phyloP scores from a whole-genome alignment of 2,329 filamentous ascomycete genomes.

The Phaeosphaeriaceae sp. region DNA sequence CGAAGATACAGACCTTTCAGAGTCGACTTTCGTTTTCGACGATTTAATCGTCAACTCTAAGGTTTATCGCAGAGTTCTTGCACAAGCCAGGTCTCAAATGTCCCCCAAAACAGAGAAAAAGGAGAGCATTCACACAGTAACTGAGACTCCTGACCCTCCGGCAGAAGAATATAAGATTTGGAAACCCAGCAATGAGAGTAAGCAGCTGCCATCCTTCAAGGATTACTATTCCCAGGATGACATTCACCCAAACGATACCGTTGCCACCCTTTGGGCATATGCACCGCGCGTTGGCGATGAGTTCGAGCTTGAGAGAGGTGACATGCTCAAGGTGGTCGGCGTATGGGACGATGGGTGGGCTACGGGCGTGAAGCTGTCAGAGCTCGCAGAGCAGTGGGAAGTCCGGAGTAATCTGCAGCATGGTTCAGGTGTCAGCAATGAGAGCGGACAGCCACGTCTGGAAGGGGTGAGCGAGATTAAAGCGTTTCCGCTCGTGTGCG shows the following conservation, averaged over 20 bases:
- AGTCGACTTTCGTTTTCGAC: background rate
- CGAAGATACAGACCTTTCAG: background rate
- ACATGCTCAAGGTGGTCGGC: slow-evolving; percentile 97
- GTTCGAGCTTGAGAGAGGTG: slow-evolving; percentile 89
- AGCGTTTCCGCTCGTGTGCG: slow-evolving; percentile 95
- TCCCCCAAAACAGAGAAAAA: no score
- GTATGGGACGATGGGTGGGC: slow-evolving; percentile 99
- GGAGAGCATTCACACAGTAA: no score
- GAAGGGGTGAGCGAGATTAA: slow-evolving; percentile 80
- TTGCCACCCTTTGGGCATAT: slow-evolving; percentile 95
- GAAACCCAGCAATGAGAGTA: no score
- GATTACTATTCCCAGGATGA: slow-evolving; percentile 99
- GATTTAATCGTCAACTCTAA: background rate
- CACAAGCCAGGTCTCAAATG: background rate
- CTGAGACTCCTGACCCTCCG: no score
- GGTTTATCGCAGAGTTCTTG: background rate
- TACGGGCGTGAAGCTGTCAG: slow-evolving; percentile 83
- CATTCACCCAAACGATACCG: slow-evolving; percentile 88
- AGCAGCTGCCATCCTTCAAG: slow-evolving; percentile 95
- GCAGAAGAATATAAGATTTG: no score
- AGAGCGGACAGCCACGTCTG: slow-evolving; percentile 56
- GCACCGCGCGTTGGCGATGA: slow-evolving; percentile 93
- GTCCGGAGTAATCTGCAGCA: slow-evolving; percentile 76
- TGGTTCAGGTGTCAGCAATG: slow-evolving; percentile 91
- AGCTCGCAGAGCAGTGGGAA: slow-evolving; percentile 90